Evolutionary conservation across 108 stramenopile species (phyloP).

Genomic region (Fragilaria crotonensis): DNA sequence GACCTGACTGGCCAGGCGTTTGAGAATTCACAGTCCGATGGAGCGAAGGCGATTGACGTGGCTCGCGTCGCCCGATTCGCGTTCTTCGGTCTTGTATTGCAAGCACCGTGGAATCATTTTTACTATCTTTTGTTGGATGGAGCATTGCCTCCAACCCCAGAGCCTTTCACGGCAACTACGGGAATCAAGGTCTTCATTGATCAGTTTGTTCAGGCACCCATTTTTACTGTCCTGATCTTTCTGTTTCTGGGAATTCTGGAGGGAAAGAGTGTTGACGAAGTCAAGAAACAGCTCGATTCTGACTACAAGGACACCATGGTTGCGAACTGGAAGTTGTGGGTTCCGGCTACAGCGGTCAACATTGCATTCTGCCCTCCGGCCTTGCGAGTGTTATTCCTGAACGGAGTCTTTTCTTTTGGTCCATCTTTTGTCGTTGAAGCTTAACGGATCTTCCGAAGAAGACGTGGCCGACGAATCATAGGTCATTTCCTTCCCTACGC

Average conservation of each 20-base stretch:
- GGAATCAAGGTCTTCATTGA: constrained; percentile 75
- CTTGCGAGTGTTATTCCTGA: constrained; percentile 84
- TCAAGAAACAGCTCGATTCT: constrained; percentile 62
- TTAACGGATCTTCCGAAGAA: no score
- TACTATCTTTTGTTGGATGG: constrained; percentile 84
- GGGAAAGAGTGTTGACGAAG: constrained; percentile 58
- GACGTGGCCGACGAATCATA: no score
- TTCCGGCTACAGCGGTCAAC: constrained; percentile 83
- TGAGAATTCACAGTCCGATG: constrained; percentile 13
- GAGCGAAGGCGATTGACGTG: constrained; percentile 29
- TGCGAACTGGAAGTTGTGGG: constrained; percentile 72
- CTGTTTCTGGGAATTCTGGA: constrained; percentile 76
- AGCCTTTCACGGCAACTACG: constrained; percentile 81
- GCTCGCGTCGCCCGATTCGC: constrained; percentile 72
- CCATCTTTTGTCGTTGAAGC: constrained; percentile 78
- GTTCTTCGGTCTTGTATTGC: constrained; percentile 83
- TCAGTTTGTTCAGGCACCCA: constrained; percentile 90
- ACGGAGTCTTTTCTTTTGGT: constrained; percentile 91
- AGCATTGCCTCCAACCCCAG: constrained; percentile 81
- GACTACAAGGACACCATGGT: constrained; percentile 86
- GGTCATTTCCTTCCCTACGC: no score
- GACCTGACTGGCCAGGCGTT: constrained; percentile 76
- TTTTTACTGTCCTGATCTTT: constrained; percentile 91
- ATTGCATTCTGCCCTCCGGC: constrained; percentile 86
- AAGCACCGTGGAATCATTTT: constrained; percentile 92